Evolutionary conservation across 2,329 filamentous ascomycete species (phyloP), one percentile per base, ranked within the genome.

Genomic region (Sarocladium kiliense): DNA sequence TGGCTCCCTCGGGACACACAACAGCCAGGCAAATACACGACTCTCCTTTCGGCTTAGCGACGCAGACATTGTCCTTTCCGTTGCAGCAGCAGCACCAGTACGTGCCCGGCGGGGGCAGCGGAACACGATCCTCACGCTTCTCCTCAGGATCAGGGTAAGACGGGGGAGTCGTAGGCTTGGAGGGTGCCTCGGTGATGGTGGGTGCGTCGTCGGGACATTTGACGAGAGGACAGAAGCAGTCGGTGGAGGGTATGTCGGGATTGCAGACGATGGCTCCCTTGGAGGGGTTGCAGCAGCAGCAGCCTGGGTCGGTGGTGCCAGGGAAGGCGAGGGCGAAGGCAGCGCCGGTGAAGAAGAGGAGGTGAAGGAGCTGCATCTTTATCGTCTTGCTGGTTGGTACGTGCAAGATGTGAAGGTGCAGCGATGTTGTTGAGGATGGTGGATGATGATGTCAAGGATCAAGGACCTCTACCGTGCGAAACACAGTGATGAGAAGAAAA

Each of bases 281-380:
- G 9, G 57, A 57, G 12, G 64, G 57, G 47, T 71, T 63, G 59
- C 69, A 71, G 64, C 68, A 71, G 63, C 68, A 71, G 64, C 68
- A 71, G 34, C 30, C 55, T 34, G 61, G 34, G 16, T 27, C 57
- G n/a, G 60, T 57, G 26, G 58, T 53, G 54, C 58, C 54, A 2
- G 63, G 60, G 25, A 58, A 59, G 16, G 61, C 61, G 53, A 62
- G 37, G 53, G 53, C 23, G 58, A 60, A 55, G 44, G 59, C 41
- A 37, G 50, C 18, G 19, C 56, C 32, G 58, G 57, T 60, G 21
- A 64, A 36, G 54, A 68, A 53, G 53, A 68, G 42, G 23, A 57
- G 25, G 54, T 56, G 41, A 27, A 36, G 26, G 56, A 60, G 16
- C n/a, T 54, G 54, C 60, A 64, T 58, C n/a, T n/a, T n/a, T n/a